Conservation (phyloP, 169 alveolate genomes). For the Cryptosporidium tyzzeri region DNA sequence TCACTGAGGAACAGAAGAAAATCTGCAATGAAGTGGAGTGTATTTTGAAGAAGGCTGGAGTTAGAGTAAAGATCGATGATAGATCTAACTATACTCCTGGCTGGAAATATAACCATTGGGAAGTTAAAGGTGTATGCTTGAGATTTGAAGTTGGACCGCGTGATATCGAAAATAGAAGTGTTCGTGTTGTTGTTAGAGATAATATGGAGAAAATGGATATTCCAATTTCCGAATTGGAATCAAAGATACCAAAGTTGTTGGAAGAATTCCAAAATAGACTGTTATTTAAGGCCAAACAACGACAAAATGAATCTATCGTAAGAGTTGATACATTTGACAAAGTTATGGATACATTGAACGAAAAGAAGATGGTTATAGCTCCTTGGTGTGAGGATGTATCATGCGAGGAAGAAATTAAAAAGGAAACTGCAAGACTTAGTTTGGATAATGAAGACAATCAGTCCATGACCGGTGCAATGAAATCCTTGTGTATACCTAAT, state of each 20-base stretch:
- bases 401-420: slow-evolving; percentile 84
- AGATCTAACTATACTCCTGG: slow-evolving; percentile 98
- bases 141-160: slow-evolving; percentile 98
- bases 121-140: slow-evolving; percentile 98
- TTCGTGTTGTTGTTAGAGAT: slow-evolving; percentile 91
- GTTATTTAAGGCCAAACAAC: slow-evolving; percentile 80
- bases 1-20: slow-evolving; percentile 74
- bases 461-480: slow-evolving; percentile 95
- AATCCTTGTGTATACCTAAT: slow-evolving; percentile 96
- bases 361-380: slow-evolving; percentile 85
- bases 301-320: slow-evolving; percentile 80
- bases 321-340: slow-evolving; percentile 80
- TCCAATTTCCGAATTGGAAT: slow-evolving; percentile 77
- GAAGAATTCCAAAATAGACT: slow-evolving; percentile 82
- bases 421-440: slow-evolving; percentile 79
- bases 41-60: slow-evolving; percentile 72
- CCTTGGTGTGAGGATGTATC: slow-evolving; percentile 92
- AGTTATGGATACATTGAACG: slow-evolving; percentile 88
- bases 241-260: slow-evolving; percentile 78
- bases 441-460: slow-evolving; percentile 35
- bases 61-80: slow-evolving; percentile 84
- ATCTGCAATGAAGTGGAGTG: slow-evolving; percentile 76
- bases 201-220: slow-evolving; percentile 87
- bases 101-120: slow-evolving; percentile 99
- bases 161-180: slow-evolving; percentile 92